Evolutionary conservation across 2,329 filamentous ascomycete genomes (phyloP), one percentile per base, ranked within the genome.

Genomic region (Fonsecaea pugnacius): DNA sequence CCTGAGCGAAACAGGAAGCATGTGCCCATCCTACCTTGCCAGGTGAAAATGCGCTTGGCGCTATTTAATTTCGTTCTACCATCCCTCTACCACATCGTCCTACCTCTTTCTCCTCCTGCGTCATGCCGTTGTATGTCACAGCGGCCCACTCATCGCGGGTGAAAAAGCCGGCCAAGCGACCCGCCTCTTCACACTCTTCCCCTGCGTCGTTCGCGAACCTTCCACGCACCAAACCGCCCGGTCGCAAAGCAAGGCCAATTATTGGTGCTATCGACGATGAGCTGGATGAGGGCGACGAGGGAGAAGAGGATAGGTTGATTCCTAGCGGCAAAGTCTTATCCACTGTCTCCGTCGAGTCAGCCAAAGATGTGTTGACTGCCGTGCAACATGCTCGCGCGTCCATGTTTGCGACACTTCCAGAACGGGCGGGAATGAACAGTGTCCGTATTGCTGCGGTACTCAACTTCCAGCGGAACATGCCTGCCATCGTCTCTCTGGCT

Each of bases 371-470:
- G 4, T 75, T 80, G 7, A 80, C 85, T 68, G 83, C 83, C 12
- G 81, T 88, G 38, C 74, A 79, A 56, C 79, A 86, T 72, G 81
- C 86, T 36, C 80, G 78, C 24, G 75, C 75, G 14, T 78, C 75
- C 33, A 85, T 85, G 78, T 89, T 88, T 70, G 81, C 81, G 57
- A 76, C 82, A 10, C 76, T 89, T 18, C 86, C 87, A 0, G 79
- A 82, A 32, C 78, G 80, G 9, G 79, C 84, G 0, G 86, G 86
- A 3, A 87, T 89, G 85, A 86, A 85, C 71, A 86, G 84, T 64
- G 83, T 81, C 8, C 80, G 84, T 9, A 87, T 87, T 52, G 81
- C 85, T 4, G 82, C 87, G 66, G 80, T 87, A 1, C 74, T 89
- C 57, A 86, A 87, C 58, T 81, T 83, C 65, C 80, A 85, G 12